Percentiles rank a stretch among this genome's conserved stretches.
Evolutionary conservation across 768 basidiomycete genomes (phyloP).

Genomic region (Kockovaella imperatae): DNA sequence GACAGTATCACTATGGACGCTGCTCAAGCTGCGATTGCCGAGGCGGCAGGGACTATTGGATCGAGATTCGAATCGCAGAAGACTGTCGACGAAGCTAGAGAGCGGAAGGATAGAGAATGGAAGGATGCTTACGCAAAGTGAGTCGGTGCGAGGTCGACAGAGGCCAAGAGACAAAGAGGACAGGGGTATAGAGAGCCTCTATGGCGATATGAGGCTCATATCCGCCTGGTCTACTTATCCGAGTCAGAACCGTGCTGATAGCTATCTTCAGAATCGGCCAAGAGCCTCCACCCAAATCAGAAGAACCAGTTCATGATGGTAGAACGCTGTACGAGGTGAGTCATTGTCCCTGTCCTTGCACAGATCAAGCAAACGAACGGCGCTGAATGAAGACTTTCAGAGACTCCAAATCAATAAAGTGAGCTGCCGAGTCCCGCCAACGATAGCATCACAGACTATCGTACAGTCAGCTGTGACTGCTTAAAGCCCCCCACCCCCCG

Average conservation of each 20-base stretch:
- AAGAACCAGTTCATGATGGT: slow-evolving; percentile 41
- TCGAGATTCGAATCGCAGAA: slow-evolving; percentile 45
- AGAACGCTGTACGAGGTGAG: slow-evolving; percentile 44
- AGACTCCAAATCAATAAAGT: not conserved
- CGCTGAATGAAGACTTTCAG: too few relatives aligned
- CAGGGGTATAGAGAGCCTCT: too few relatives aligned
- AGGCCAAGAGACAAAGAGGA: not conserved
- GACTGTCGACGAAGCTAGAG: slow-evolving; percentile 44
- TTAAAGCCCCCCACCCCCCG: too few relatives aligned
- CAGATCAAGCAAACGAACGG: not conserved
- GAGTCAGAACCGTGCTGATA: not conserved
- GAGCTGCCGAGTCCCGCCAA: not conserved
- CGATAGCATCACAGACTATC: too few relatives aligned
- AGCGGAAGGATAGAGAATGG: slow-evolving; percentile 44
- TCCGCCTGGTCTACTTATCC: not conserved
- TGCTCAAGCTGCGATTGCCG: slow-evolving; percentile 2
- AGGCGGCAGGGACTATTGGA: slow-evolving; percentile 21
- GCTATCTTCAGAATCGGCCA: slow-evolving; percentile 40
- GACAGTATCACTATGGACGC: slow-evolving; percentile 20
- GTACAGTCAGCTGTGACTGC: too few relatives aligned
- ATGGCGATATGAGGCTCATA: too few relatives aligned
- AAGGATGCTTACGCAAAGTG: slow-evolving; percentile 46
- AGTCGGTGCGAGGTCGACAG: slow-evolving; percentile 1
- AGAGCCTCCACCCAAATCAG: slow-evolving; percentile 41
- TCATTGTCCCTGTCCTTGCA: not conserved